Conservation (phyloP, 805 yeast species). For the Ogataea nakhonphanomensis region DNA sequence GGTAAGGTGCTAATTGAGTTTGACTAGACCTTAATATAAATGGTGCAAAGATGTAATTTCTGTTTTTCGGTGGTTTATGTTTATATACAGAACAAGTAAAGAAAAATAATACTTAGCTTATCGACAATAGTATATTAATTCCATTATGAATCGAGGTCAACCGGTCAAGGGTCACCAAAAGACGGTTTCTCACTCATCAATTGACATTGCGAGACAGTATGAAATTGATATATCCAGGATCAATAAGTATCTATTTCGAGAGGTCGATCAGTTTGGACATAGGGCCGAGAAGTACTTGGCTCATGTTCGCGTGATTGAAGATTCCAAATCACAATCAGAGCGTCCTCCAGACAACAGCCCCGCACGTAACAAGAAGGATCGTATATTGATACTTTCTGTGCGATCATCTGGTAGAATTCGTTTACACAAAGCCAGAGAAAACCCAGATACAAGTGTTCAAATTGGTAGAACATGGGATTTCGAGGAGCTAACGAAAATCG, state of each 20-base stretch:
- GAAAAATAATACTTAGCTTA: constrained; percentile 1
- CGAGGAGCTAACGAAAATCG: constrained; percentile 59
- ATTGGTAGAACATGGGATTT: constrained; percentile 92
- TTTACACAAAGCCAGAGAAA: constrained; percentile 83
- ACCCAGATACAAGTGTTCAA: constrained; percentile 69
- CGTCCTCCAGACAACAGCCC: constrained; percentile 61
- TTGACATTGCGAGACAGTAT: constrained; percentile 52
- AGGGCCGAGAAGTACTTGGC: constrained; percentile 62
- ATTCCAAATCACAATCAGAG: constrained; percentile 60
- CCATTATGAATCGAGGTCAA: constrained; percentile 4
- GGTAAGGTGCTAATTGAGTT: constrained; percentile 62
- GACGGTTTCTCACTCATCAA: constrained; percentile 22
- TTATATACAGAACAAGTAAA: constrained; percentile 4
- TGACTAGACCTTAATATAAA: not conserved
- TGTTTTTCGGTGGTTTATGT: not conserved
- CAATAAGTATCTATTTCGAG: constrained; percentile 47
- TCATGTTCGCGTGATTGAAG: constrained; percentile 74
- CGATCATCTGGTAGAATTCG: constrained; percentile 65
- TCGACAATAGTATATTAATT: not conserved
- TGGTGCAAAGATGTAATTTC: constrained; percentile 9
- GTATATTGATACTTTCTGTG: constrained; percentile 60
- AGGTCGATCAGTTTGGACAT: constrained; percentile 39
- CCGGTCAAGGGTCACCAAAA: constrained; percentile 13
- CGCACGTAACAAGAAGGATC: constrained; percentile 49
- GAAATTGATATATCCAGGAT: constrained; percentile 51